Evolutionary conservation across 2,329 filamentous ascomycete species (phyloP), one percentile per base, ranked within the genome.

Genomic region (Colletotrichum truncatum): DNA sequence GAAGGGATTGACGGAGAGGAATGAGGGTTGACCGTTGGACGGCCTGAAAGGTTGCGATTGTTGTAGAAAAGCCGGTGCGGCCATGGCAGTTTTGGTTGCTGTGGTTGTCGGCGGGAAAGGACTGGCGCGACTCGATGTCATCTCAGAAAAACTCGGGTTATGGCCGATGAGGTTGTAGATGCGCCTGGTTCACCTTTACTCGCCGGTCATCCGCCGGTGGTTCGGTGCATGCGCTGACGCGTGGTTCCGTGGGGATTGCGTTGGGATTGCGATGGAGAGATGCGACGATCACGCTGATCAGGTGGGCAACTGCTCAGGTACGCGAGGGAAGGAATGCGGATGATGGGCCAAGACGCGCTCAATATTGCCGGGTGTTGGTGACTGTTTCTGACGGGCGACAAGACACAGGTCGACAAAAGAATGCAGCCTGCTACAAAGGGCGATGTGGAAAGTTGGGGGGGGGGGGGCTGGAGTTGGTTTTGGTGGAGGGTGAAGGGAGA

Each of bases 11-110:
- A 70, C 68, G 28, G 74, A 68, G 78, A 75, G 26, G 73, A 73
- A 43, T 76, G 70, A 14, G 77, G 61, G 58, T 76, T 81, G 28
- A 74, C 67, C 16, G 76, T 69, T 63, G 79, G 76, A 41, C 77
- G 76, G 69, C 72, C 80, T 74, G 64, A 82, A 81, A 30, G 78
- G 70, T 65, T 78, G 80, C 62, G 77, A 72, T 60, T 78, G 74
- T 56, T 78, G 74, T 55, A 81, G 71, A 70, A 81, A 85, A 65
- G 77, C 74, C 41, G 82, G 74, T 59, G 80, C 75, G 66, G 82
- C 77, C 84, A 86, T 85, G 68, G 74, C 72, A 65, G 73, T 73
- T 60, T 75, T 76, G 30, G 73, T 70, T 52, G 72, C 61, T 60
- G 67, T 65, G 38, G 70, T 66, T 57, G 73, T 69, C 11, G 73